Base-by-base conservation (phyloP, 371 early-diverging fungal species). In the Lichtheimia ornata region DNA sequence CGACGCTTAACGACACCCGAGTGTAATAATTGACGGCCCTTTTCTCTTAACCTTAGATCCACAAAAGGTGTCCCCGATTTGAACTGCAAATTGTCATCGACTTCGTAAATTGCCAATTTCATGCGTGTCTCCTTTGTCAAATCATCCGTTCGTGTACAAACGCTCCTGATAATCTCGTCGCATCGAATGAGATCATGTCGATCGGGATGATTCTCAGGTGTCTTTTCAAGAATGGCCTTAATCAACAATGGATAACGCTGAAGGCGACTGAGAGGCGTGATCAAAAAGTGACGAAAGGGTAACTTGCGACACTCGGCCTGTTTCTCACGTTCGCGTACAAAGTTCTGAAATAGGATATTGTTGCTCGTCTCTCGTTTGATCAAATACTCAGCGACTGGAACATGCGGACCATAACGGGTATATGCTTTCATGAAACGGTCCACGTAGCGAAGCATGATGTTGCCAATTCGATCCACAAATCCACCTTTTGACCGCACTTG, bases 221-320 rank as follows among this genome's bases (percentile, higher is more conserved):
- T 90, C 60, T 88, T 80, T 69, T 95, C 91, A 15, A 93, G 74
- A 20, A 94, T 85, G 2, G 90, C 91, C 50, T 86, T 87, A n/a
- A 97, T 78, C 24, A 97, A 72, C 45, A 97, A 75, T 2, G 91
- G 89, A 64, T 96, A 97, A 24, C 96, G 87, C 13, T 91, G 95
- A 58, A 97, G 72, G 18, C 96, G 88, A 6, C 94, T 91, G 2
- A 93, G 91, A 15, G 97, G 97, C 25, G 71, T 52, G 20, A 79
- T 67, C 56, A 79, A 61, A 57, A 79, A 74, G 62, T 83, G 82
- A 44, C 83, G 81, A 28, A 85, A 78, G 6, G 83, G 82, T 22
- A 91, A 73, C 50, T 84, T 86, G 42, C 92, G 76, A 63, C 78
- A 74, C 61, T 86, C 87, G 14, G 91, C 88, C 11, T 69, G 56